Conservation (phyloP, 1,139 yeast species). For the Blastobotrys malaysiensis region DNA sequence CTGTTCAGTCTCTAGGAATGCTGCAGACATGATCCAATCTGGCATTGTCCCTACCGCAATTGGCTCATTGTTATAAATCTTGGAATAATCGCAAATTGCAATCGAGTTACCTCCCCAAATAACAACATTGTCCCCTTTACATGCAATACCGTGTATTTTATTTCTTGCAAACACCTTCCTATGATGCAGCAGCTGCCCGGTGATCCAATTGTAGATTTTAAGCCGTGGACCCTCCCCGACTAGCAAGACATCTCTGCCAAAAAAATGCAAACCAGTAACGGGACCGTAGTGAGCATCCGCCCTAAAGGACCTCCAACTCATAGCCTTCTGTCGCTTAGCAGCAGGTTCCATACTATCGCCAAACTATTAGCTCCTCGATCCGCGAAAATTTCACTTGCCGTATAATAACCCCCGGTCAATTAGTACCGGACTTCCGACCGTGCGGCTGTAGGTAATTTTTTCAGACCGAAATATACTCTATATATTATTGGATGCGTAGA, state of each 20-base stretch:
- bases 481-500: not conserved
- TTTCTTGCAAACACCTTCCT: slow-evolving; percentile 56
- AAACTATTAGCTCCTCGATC: not conserved
- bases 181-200: slow-evolving; percentile 38
- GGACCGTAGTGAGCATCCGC: slow-evolving; percentile 58
- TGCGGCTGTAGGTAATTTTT: not conserved
- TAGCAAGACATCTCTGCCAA: slow-evolving; percentile 36
- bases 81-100: slow-evolving; percentile 34
- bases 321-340: not conserved
- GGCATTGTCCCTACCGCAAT: slow-evolving; percentile 30
- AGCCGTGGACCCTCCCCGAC: slow-evolving; percentile 74
- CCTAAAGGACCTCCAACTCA: slow-evolving; percentile 11
- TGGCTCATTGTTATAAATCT: not conserved
- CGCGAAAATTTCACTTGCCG: not conserved
- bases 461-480: not conserved
- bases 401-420: not conserved
- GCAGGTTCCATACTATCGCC: not conserved
- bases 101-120: slow-evolving; percentile 75
- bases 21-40: slow-evolving; percentile 74
- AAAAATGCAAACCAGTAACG: slow-evolving; percentile 56
- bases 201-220: slow-evolving; percentile 46
- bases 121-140: slow-evolving; percentile 37
- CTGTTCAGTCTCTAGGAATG: slow-evolving; percentile 40
- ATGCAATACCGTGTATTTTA: slow-evolving; percentile 70
- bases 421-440: not conserved